These are phyloP conservation scores for Phialophora verrucosa DNA, from an alignment of 2,329 filamentous ascomycete species.

Conservation along the genomic window DNA sequence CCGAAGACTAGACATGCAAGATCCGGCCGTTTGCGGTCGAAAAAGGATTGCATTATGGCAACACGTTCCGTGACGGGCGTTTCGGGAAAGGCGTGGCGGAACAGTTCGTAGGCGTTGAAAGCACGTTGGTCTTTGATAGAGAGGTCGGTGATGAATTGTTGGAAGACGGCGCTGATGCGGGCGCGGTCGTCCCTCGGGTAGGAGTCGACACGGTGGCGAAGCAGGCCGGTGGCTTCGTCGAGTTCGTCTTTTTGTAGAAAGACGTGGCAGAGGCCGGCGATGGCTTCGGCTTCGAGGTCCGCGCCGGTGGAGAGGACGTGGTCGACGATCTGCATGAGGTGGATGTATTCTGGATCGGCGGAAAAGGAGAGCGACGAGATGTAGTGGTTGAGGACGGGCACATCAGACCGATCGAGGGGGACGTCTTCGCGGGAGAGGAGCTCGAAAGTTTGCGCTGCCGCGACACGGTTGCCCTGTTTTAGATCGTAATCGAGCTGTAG, in stretches of 20 bases:
- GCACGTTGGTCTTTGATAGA: slow-evolving; percentile 65
- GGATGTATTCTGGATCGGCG: slow-evolving; percentile 68
- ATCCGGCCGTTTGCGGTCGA: slow-evolving; percentile 75
- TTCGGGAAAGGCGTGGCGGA: slow-evolving; percentile 64
- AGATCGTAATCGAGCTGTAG: slow-evolving; percentile 78
- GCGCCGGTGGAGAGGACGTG: slow-evolving; percentile 73
- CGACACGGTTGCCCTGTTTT: slow-evolving; percentile 72
- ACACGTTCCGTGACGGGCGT: slow-evolving; percentile 70
- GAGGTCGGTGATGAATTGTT: slow-evolving; percentile 70
- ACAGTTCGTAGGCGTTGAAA: slow-evolving; percentile 67
- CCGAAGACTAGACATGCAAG: slow-evolving; percentile 87
- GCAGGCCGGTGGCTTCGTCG: slow-evolving; percentile 78
- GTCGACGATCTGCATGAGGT: slow-evolving; percentile 74
- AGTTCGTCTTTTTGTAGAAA: slow-evolving; percentile 78
- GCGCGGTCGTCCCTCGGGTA: slow-evolving; percentile 73
- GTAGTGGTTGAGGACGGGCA: slow-evolving; percentile 71
- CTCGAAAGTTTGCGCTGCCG: slow-evolving; percentile 62
- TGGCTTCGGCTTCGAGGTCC: slow-evolving; percentile 73
- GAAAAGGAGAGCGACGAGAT: slow-evolving; percentile 70
- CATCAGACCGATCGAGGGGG: slow-evolving; percentile 61
- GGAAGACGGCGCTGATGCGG: slow-evolving; percentile 68
- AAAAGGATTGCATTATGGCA: slow-evolving; percentile 80
- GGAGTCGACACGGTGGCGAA: slow-evolving; percentile 74
- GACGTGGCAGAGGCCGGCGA: slow-evolving; percentile 72
- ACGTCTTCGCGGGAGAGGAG: slow-evolving; percentile 57